Conservation (phyloP, 768 basidiomycete genomes). For the Rhizopogon roseolus region DNA sequence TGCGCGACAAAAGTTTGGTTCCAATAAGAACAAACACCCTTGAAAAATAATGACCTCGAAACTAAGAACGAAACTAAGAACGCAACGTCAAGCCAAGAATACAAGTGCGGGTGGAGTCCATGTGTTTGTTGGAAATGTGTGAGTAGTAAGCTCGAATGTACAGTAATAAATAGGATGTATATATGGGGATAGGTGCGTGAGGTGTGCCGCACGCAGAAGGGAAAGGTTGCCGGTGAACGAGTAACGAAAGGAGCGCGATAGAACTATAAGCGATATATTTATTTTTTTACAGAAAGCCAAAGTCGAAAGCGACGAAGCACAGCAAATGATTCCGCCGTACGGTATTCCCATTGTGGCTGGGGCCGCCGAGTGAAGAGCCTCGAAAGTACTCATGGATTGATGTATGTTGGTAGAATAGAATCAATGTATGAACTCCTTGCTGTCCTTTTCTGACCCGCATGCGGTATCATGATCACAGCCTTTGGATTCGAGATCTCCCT, state of each 20-base stretch:
- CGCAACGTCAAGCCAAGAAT: neutral
- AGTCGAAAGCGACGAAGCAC: neutral
- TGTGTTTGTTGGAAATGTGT: neutral
- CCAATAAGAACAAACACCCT: neutral
- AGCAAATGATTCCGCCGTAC: neutral
- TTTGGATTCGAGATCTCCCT: conserved; percentile 16
- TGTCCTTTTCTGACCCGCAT: conserved; percentile 10
- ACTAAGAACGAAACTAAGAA: neutral
- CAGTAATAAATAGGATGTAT: neutral
- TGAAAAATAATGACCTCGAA: neutral
- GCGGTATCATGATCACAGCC: conserved; percentile 3
- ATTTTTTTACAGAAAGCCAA: neutral
- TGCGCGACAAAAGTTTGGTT: neutral
- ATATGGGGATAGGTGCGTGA: neutral
- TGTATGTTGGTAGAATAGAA: neutral
- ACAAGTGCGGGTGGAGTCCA: neutral
- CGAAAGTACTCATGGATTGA: neutral
- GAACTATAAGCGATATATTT: neutral
- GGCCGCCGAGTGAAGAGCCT: neutral
- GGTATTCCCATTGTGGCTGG: conserved; percentile 2
- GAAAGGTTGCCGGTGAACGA: neutral
- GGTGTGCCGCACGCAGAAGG: neutral
- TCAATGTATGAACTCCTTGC: neutral
- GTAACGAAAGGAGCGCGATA: neutral
- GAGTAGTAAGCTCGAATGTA: neutral